Percentiles rank a stretch among this genome's conserved stretches.
Evolutionary conservation across 257 asterid genomes (phyloP).

Genomic region (Fraxinus pennsylvanica): DNA sequence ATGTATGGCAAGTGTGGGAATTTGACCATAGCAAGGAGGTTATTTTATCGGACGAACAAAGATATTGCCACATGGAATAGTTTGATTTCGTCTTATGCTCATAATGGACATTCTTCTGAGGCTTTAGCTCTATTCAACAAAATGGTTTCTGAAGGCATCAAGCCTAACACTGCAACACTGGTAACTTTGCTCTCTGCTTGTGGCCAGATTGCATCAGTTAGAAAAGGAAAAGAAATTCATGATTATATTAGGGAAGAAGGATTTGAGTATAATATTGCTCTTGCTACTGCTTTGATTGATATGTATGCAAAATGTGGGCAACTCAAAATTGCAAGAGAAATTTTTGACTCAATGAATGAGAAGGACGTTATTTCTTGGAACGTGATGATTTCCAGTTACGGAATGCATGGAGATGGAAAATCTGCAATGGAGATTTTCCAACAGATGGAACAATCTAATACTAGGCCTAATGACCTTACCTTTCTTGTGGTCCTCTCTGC

Average conservation of each 20-base stretch:
- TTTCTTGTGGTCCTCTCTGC: slow-evolving; percentile 77
- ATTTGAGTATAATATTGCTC: slow-evolving; percentile 36
- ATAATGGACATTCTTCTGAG: slow-evolving; percentile 44
- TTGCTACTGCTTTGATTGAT: slow-evolving; percentile 68
- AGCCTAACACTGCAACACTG: slow-evolving; percentile 62
- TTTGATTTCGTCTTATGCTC: slow-evolving; percentile 53
- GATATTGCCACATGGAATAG: slow-evolving; percentile 65
- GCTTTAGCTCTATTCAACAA: slow-evolving; percentile 54
- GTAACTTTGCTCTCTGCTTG: slow-evolving; percentile 63
- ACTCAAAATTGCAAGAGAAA: slow-evolving; percentile 51
- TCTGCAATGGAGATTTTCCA: slow-evolving; percentile 56
- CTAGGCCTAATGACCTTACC: slow-evolving; percentile 56
- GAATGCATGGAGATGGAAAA: slow-evolving; percentile 65
- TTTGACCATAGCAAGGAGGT: slow-evolving; percentile 39
- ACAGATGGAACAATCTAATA: slow-evolving; percentile 51
- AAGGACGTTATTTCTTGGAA: slow-evolving; percentile 71
- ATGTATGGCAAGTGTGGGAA: slow-evolving; percentile 67
- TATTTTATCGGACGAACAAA: slow-evolving; percentile 44
- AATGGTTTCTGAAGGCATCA: slow-evolving; percentile 49
- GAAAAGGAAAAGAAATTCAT: slow-evolving; percentile 54
- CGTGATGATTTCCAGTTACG: slow-evolving; percentile 77
- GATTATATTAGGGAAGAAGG: slow-evolving; percentile 46
- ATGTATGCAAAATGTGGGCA: slow-evolving; percentile 85
- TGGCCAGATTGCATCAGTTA: slow-evolving; percentile 54
- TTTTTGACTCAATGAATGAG: slow-evolving; percentile 50